Percentiles rank a stretch among this genome's conserved stretches.
These are phyloP conservation scores for Hansenula lynferdii DNA, from an alignment of 1,139 yeast species.

Conservation along the genomic window DNA sequence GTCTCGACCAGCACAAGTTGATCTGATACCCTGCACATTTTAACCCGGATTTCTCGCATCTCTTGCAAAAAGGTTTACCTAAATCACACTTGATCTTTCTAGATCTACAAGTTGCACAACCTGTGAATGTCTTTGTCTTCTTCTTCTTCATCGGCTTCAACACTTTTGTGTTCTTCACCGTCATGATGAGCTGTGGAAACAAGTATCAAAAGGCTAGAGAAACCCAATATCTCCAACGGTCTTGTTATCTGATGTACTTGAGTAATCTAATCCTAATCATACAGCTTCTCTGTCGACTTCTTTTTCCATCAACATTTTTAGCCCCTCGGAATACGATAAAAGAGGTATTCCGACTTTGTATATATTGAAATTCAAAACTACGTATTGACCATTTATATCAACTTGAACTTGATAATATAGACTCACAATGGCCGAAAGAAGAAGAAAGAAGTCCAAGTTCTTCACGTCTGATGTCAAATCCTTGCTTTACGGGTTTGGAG, in stretches of 20 bases:
- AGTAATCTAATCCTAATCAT: no score
- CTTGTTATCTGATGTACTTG: no score
- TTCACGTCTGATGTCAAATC: conserved; percentile 69
- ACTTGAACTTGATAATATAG: no score
- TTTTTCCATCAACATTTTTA: no score
- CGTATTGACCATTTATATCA: no score
- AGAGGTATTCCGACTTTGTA: no score
- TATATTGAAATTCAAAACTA: no score
- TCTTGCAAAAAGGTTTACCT: conserved; percentile 44
- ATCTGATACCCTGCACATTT: conserved; percentile 81
- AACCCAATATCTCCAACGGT: no score
- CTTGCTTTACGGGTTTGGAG: conserved; percentile 82
- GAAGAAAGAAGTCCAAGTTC: conserved; percentile 34
- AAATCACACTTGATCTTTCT: conserved; percentile 59
- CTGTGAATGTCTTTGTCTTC: conserved; percentile 47
- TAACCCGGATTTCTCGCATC: conserved; percentile 51
- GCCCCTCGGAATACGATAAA: no score
- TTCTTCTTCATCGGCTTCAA: conserved; percentile 13
- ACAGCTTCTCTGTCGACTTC: no score
- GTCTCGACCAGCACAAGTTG: conserved; percentile 71
- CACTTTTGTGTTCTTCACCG: not conserved
- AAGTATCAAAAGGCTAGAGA: no score
- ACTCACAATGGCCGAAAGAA: conserved; percentile 15
- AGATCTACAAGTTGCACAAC: conserved; percentile 61
- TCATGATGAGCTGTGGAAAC: no score